Evolutionary conservation across 208 protist species (phyloP), one percentile per base, ranked within the genome.

Genomic region (Leishmania mexicana): DNA sequence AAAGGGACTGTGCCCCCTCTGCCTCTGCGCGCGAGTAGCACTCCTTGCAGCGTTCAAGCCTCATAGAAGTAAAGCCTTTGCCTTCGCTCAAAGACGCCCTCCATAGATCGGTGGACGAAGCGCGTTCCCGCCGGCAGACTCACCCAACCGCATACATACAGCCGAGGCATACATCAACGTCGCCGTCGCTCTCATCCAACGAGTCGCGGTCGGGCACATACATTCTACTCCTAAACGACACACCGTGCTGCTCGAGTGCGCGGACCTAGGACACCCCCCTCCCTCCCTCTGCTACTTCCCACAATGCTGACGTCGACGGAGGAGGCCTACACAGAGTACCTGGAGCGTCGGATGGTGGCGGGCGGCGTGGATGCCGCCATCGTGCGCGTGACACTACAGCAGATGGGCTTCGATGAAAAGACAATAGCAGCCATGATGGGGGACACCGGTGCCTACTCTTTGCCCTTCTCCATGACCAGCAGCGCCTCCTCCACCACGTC

Each of bases 261-360:
- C 42, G 3, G 45, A 38, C 28, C 24, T 51, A 19, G 40, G 11
- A 70, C 75, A 13, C 68, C 21, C 40, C 10, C 58, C 8, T 49
- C 58, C 35, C 57, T 67, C 28, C 51, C 24, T 35, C 7, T 64
- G 17, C 35, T 49, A 7, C 21, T 62, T 19, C 38, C 35, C 3
- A 15, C 64, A 57, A 93, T 94, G 92, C 72, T 92, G 67, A 58
- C 85, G 21, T 83, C 83, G 42, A 35, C 82, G 17, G 85, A 93
- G 45, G 92, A 92, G 65, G 80, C 86, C 13, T 95, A 95, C 72
- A 86, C 84, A 17, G 80, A 86, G 47, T 95, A 94, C 77, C 81
- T 95, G 75, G 71, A 84, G 45, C 78, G 75, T 62, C 65, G 70
- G 35, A 58, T 90, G 4, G 76, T 88, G 6, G 65, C 68, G 2